These are phyloP conservation scores for Epichloe glyceriae DNA, from an alignment of 2,329 filamentous ascomycete genomes.

Conservation along the genomic window DNA sequence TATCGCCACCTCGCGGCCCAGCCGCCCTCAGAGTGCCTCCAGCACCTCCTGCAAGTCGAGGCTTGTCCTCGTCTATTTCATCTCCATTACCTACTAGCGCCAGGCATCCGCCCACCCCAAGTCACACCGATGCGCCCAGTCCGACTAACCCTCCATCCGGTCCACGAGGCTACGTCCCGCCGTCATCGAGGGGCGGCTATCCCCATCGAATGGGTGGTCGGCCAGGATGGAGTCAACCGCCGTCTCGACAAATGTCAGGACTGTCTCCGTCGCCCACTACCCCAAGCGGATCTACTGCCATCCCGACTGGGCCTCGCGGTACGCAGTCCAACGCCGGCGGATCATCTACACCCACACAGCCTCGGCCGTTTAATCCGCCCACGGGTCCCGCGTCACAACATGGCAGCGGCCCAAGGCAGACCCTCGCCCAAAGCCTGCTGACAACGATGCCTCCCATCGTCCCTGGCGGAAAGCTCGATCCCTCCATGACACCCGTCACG, in stretches of 20 bases:
- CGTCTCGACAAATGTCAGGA: conserved; percentile 21
- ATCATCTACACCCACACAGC: conserved; percentile 28
- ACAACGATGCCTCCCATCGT: conserved; percentile 37
- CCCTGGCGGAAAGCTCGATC: conserved; percentile 42
- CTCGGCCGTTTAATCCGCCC: conserved; percentile 41
- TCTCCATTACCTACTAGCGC: conserved; percentile 21
- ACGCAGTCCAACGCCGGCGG: conserved; percentile 19
- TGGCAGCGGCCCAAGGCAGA: conserved; percentile 24
- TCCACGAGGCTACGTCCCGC: conserved; percentile 39
- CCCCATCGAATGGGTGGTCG: conserved; percentile 31
- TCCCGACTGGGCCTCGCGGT: conserved; percentile 36
- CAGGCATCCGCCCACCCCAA: conserved; percentile 22
- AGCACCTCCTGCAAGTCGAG: conserved; percentile 28
- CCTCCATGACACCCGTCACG: conserved; percentile 29
- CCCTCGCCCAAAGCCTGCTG: conserved; percentile 39
- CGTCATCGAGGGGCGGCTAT: conserved; percentile 30
- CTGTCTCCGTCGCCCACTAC: conserved; percentile 27
- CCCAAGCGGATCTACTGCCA: conserved; percentile 24
- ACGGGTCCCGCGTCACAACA: conserved; percentile 38
- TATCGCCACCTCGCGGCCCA: conserved; percentile 42
- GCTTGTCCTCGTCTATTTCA: conserved; percentile 23
- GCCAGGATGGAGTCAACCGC: conserved; percentile 28
- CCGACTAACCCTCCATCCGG: conserved; percentile 39
- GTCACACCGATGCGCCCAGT: conserved; percentile 27
- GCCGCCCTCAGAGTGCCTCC: conserved; percentile 39